Conservation (phyloP, 768 basidiomycete species). For the Tulasnella sp. region DNA sequence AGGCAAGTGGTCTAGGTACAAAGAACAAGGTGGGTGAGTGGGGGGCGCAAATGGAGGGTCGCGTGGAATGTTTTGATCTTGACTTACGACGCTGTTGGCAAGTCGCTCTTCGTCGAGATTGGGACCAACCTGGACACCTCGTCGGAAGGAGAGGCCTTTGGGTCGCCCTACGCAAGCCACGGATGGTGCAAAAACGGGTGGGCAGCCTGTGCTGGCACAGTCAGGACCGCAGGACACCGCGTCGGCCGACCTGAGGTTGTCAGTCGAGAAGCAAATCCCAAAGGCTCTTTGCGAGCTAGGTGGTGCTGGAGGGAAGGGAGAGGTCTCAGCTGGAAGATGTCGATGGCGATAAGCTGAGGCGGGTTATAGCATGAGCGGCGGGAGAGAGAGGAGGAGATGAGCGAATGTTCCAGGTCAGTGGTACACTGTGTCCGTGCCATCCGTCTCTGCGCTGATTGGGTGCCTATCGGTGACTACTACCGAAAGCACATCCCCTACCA, state of each 20-base stretch:
- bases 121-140: not conserved
- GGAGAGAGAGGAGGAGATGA: not conserved
- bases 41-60: not conserved
- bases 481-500: not conserved
- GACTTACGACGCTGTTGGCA: not conserved
- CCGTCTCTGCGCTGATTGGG: not conserved
- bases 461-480: not conserved
- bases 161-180: not conserved
- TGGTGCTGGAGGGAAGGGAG: not conserved
- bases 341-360: not conserved
- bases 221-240: not conserved
- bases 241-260: not conserved
- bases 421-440: not conserved
- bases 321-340: not conserved
- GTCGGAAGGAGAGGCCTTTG: not conserved
- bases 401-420: not conserved
- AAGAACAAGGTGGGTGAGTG: not conserved
- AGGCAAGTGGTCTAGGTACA: not conserved
- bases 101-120: not conserved
- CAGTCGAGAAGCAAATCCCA: not conserved
- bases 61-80: conserved; percentile 1
- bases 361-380: not conserved
- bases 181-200: not conserved
- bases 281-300: not conserved
- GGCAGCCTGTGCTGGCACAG: not conserved